Evolutionary conservation across 495 filamentous ascomycete genomes (phyloP).

Genomic region (Cairneyella variabilis): DNA sequence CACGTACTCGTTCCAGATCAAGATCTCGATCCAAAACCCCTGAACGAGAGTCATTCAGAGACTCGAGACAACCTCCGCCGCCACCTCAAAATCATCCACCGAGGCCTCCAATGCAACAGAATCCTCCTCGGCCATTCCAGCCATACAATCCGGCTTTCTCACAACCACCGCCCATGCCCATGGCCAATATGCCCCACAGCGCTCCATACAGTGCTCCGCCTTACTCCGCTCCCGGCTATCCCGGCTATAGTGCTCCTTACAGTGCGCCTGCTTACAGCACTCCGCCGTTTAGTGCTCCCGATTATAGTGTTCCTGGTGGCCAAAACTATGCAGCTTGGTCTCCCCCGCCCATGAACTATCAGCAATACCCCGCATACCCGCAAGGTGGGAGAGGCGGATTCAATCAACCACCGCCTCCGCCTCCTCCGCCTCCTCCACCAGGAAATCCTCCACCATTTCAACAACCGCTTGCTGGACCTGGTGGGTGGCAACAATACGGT

Average conservation of each 20-base stretch:
- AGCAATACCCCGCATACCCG: too few species aligned
- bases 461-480: slow-evolving; percentile 10
- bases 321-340: slow-evolving; percentile 25
- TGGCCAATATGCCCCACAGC: too few species aligned
- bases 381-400: too few species aligned
- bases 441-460: slow-evolving; percentile 1
- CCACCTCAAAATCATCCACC: slow-evolving; percentile 26
- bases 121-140: slow-evolving; percentile 20
- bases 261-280: too few species aligned
- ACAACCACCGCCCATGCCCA: too few species aligned
- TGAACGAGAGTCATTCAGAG: slow-evolving; percentile 20
- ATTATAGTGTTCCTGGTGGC: too few species aligned
- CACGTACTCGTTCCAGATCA: slow-evolving; percentile 29
- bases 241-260: too few species aligned
- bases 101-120: background rate
- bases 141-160: slow-evolving; percentile 20
- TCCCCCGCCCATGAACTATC: slow-evolving; percentile 33
- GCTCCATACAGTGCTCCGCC: too few species aligned
- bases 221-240: too few species aligned
- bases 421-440: slow-evolving; percentile 23
- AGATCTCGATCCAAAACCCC: slow-evolving; percentile 29
- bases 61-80: slow-evolving; percentile 24
- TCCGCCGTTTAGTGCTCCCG: too few species aligned
- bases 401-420: slow-evolving; percentile 19
- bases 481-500: slow-evolving; percentile 18